Evolutionary conservation across 2,329 filamentous ascomycete species (phyloP), one percentile per base, ranked within the genome.

Genomic region (Xylaria hypoxylon): DNA sequence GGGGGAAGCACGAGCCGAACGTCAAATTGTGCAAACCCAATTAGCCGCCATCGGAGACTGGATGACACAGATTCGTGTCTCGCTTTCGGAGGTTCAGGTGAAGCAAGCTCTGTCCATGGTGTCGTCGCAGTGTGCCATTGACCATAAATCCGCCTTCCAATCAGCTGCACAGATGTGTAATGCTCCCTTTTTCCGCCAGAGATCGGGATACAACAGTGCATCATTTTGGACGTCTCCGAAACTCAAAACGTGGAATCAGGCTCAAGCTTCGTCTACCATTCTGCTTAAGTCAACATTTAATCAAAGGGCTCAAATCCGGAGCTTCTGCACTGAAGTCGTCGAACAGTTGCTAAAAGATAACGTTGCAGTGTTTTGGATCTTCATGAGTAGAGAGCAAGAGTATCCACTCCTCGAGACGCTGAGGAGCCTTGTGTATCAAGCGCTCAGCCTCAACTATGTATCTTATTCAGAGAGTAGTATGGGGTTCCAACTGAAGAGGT

Each of bases 341-440:
- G 17, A 57, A 19, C 15, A 57, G 15, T 48, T 62, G 11, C 51
- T 61, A 26, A 61, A 38, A 50, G 60, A 62, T 11, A 5, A 50
- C 11, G 22, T 50, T 13, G 51, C 60, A 35, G 60, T 62, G 15
- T 62, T 62, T 28, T 62, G 60, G 60, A 62, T 58, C 50, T 64
- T 59, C 22, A 64, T 59, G 55, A 64, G 47, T n/a, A 58, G 48
- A 59, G 52, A 58, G 3, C 53, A 64, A 15, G 61, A 64, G 28
- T 53, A 64, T 33, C 26, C 61, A 3, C 55, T 64, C 31, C 55
- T 64, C 7, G 61, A 64, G 22, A 53, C 55, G n/a, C 19, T 64
- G 35, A 52, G 22, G n/a, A 58, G 61, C 48, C 53, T 64, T 10
- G 53, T 52, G 19, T 64, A 35, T 17, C 45, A 64, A 51, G 53